Conservation (phyloP, 176 grass and related monocot species). For the Paspalum notatum region DNA sequence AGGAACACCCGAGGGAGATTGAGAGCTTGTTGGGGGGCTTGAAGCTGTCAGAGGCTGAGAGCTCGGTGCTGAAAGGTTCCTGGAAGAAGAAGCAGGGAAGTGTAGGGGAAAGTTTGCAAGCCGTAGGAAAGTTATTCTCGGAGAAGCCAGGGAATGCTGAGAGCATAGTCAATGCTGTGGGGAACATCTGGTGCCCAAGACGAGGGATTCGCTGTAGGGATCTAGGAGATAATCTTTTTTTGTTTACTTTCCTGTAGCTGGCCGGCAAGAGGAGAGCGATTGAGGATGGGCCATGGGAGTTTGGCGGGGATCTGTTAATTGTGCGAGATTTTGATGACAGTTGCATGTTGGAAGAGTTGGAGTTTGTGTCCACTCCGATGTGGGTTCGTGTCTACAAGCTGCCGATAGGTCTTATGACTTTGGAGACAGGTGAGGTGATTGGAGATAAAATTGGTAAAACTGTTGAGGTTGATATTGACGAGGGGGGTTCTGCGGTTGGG, state of each 20-base stretch:
- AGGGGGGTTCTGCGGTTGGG: not conserved
- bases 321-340: not conserved
- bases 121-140: not conserved
- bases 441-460: not conserved
- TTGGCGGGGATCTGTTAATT: not conserved
- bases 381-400: not conserved
- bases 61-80: not conserved
- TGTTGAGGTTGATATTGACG: not conserved
- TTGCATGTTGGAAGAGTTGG: not conserved
- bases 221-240: not conserved
- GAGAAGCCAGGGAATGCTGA: not conserved
- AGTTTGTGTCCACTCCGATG: no score
- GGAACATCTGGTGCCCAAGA: not conserved
- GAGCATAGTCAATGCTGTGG: not conserved
- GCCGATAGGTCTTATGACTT: not conserved
- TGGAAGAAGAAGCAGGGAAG: not conserved
- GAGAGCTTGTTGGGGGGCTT: not conserved
- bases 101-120: not conserved
- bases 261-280: not conserved
- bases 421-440: not conserved
- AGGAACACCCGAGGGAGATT: not conserved
- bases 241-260: not conserved
- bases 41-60: not conserved
- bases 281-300: not conserved
- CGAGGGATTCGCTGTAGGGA: not conserved